A percentile compares a stretch with the other conserved stretches of the same genome.
These are phyloP conservation scores for Sphagnum magellanicum DNA, from an alignment of 228 moss, liverwort and hornwort genomes.

Conservation along the genomic window DNA sequence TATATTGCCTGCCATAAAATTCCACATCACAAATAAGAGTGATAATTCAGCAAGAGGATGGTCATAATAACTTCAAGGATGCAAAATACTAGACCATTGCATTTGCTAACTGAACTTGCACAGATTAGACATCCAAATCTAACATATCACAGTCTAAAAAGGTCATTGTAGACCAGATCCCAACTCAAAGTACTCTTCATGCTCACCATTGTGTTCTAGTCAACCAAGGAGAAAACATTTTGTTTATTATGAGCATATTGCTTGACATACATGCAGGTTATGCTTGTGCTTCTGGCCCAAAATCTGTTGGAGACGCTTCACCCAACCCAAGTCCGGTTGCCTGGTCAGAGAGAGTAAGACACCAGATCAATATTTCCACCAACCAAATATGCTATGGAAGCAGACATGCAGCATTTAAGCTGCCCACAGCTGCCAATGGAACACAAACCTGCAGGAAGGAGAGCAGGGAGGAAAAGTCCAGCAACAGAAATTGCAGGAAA, in stretches of 20 bases:
- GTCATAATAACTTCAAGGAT: not conserved
- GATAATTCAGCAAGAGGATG: not conserved
- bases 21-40: not conserved
- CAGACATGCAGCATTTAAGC: not conserved
- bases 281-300: slow-evolving; percentile 83
- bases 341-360: slow-evolving; percentile 19
- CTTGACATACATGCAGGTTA: slow-evolving; percentile 78
- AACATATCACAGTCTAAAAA: too few relatives aligned
- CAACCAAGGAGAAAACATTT: too few relatives aligned
- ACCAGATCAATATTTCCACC: not conserved
- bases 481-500: not conserved
- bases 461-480: not conserved
- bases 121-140: too few relatives aligned
- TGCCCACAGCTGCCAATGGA: too few relatives aligned
- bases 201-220: too few relatives aligned
- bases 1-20: slow-evolving; percentile 70
- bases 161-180: too few relatives aligned
- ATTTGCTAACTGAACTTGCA: too few relatives aligned
- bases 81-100: too few relatives aligned
- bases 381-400: not conserved
- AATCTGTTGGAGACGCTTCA: slow-evolving; percentile 54
- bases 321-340: slow-evolving; percentile 89
- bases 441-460: too few relatives aligned
- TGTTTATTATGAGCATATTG: too few relatives aligned
- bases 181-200: too few relatives aligned